Percentiles rank a stretch among this genome's conserved stretches.
These are phyloP conservation scores for Prosopis cineraria DNA, from an alignment of 306 rosid genomes.

Conservation along the genomic window DNA sequence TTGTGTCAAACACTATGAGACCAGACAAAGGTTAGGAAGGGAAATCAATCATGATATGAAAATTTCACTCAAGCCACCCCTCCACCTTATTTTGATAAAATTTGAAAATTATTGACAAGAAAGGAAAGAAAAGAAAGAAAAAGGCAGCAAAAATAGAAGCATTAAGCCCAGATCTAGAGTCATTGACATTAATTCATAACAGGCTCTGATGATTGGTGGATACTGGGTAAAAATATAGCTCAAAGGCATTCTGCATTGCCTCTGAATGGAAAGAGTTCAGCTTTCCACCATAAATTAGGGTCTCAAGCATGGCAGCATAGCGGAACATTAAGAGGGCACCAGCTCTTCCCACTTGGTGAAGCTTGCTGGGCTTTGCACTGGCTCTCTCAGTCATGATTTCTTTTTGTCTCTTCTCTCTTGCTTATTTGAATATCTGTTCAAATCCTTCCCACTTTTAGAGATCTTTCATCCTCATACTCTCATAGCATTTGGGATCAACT, in stretches of 20 bases:
- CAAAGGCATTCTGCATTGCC: not conserved
- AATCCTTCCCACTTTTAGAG: not conserved
- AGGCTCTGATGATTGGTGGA: not conserved
- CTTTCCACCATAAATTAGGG: not conserved
- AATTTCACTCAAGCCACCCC: conserved; percentile 6
- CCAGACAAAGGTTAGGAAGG: not conserved
- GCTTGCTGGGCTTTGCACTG: not conserved
- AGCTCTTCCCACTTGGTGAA: not conserved
- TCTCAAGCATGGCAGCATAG: not conserved
- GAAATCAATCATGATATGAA: not conserved
- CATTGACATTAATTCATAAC: not conserved
- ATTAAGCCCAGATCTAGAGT: conserved; percentile 1
- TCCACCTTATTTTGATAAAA: not conserved
- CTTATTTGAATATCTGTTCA: not conserved
- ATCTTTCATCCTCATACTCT: conserved; percentile 1
- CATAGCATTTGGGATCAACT: not conserved
- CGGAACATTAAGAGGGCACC: conserved; percentile 3
- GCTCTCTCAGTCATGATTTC: conserved; percentile 4
- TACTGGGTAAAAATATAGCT: not conserved
- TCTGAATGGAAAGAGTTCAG: not conserved
- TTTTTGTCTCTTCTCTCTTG: not conserved
- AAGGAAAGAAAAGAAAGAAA: not conserved
- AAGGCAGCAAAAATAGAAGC: conserved; percentile 2
- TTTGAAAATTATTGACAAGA: not conserved
- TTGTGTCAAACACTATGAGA: conserved; percentile 29